Evolutionary conservation across 2,329 filamentous ascomycete species (phyloP).

Genomic region (Rachicladosporium sp.): DNA sequence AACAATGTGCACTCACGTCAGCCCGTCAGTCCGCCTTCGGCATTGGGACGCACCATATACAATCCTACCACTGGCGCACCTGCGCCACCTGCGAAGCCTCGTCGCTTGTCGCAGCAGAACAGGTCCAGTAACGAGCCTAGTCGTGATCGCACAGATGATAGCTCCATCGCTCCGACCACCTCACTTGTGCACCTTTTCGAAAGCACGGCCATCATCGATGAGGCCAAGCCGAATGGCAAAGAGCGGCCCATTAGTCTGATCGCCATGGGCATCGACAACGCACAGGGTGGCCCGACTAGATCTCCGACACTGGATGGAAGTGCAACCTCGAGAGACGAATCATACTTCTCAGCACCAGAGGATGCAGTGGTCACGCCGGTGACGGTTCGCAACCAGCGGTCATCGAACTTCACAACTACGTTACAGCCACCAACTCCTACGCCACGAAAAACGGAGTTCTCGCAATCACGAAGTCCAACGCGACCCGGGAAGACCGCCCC

Average conservation of each 20-base stretch:
- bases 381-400: slow-evolving; percentile 1
- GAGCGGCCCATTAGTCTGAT: background rate
- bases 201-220: slow-evolving; percentile 24
- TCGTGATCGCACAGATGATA: slow-evolving; percentile 11
- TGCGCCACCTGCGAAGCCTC: slow-evolving; percentile 18
- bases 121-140: slow-evolving; percentile 3
- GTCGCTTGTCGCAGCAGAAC: slow-evolving; percentile 12
- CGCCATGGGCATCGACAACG: no score
- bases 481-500: slow-evolving; percentile 4
- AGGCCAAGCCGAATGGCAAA: slow-evolving; percentile 3
- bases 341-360: slow-evolving; percentile 13
- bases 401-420: background rate
- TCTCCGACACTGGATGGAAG: no score
- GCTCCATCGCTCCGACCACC: slow-evolving; percentile 39
- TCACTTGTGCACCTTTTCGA: slow-evolving; percentile 61
- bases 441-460: background rate
- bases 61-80: slow-evolving; percentile 12
- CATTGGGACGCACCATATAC: slow-evolving; percentile 5
- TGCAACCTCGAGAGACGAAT: slow-evolving; percentile 1
- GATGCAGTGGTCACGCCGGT: slow-evolving; percentile 5
- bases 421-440: slow-evolving; percentile 2
- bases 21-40: background rate
- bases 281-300: no score
- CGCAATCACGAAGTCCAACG: background rate
- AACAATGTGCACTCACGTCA: background rate